Percentiles rank a stretch among this genome's conserved stretches.
These are phyloP conservation scores for Psophocarpus tetragonolobus DNA, from an alignment of 306 rosid genomes.

Conservation along the genomic window DNA sequence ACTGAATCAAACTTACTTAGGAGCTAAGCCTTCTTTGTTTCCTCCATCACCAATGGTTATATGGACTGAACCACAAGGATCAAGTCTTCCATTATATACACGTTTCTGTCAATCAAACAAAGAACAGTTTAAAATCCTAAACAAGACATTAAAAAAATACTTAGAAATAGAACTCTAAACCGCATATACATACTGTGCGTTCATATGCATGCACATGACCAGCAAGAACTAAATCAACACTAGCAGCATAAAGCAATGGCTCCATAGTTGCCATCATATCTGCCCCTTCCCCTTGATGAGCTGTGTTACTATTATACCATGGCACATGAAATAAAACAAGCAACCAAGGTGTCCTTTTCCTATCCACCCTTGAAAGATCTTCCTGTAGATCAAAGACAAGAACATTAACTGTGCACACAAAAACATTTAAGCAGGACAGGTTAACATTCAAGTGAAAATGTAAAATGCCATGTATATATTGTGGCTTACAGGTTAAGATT, in stretches of 20 bases:
- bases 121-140: background rate
- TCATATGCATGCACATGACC: slow-evolving; percentile 99
- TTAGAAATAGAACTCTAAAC: background rate
- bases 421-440: background rate
- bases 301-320: slow-evolving; percentile 95
- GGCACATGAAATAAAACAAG: slow-evolving; percentile 84
- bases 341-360: slow-evolving; percentile 88
- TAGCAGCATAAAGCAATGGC: slow-evolving; percentile 81
- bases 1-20: slow-evolving; percentile 46
- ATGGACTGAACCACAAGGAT: slow-evolving; percentile 87
- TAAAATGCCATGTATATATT: background rate
- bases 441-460: background rate
- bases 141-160: background rate
- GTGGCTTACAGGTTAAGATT: background rate
- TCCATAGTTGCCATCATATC: slow-evolving; percentile 83
- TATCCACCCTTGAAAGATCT: slow-evolving; percentile 79
- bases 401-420: slow-evolving; percentile 10
- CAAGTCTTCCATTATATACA: slow-evolving; percentile 63
- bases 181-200: slow-evolving; percentile 61
- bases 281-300: slow-evolving; percentile 86
- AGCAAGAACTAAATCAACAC: slow-evolving; percentile 69
- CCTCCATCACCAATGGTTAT: slow-evolving; percentile 98
- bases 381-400: slow-evolving; percentile 43
- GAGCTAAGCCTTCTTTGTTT: slow-evolving; percentile 92
- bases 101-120: slow-evolving; percentile 60